Evolutionary conservation across 495 filamentous ascomycete genomes (phyloP), one percentile per base, ranked within the genome.

Genomic region (Aeminium ludgeri): DNA sequence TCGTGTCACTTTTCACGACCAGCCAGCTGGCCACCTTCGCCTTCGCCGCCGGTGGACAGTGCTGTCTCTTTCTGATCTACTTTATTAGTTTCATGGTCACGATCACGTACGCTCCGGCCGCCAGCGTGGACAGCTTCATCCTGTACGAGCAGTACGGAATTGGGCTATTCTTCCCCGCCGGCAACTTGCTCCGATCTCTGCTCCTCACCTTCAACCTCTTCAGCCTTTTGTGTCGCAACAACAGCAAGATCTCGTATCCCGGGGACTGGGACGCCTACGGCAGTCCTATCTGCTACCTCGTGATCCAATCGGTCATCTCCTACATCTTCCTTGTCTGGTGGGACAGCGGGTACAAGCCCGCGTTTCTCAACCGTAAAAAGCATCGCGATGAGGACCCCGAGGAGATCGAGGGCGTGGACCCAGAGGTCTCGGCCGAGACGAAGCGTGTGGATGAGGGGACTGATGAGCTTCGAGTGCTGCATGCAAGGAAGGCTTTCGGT

Each of bases 1-100:
- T 80, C 29, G 62, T 87, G 20, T 82, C 81, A 0, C 64, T 86
- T 2, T 68, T 84, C 43, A 64, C 75, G 8, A 65, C 59, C 33
- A 78, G 73, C 20, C 80, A 85, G 50, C 60, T 86, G 16, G 70
- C 78, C 10, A 72, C 81, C 0, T 86, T 81, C 54, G 80, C 80
- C 2, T 69, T 85, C 52, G 70, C 76, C 3, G 82, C 82, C 6
- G 80, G 76, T 5, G 67, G 69, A 5, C 84, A 93, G 55, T 57
- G 70, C 20, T 67, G 76, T 10, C 61, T 84, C 57, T 82, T 89
- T 53, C 58, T 93, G 30, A 54, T 85, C 20, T 91, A 93, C 59
- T 67, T 91, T 35, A 77, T 84, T 57, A 78, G 87, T 50, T 61
- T 91, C 33, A 58, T 85, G 30, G 87, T 89, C 59, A 66, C 87